Evolutionary conservation across 2,329 filamentous ascomycete species (phyloP), one percentile per base, ranked within the genome.

Genomic region (Chrysoporthe deuterocubensis): DNA sequence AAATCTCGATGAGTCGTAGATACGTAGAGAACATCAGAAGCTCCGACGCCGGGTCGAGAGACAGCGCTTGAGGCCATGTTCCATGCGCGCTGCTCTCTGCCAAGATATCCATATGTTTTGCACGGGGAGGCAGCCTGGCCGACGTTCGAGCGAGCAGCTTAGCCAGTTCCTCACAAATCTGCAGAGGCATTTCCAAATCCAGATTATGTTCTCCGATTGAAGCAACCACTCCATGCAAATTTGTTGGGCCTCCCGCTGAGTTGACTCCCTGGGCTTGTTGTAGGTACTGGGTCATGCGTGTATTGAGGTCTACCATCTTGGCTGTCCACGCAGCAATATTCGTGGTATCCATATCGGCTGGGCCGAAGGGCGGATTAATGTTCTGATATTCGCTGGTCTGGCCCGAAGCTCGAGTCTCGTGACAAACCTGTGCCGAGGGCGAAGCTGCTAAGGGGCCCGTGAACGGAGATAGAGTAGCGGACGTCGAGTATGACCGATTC

Each of bases 11-110:
- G 34, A 40, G 16, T 40, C 54, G 54, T 11, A 57, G 34, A 11
- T 57, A 57, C 3, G 54, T 57, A 40, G 54, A 57, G 18, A 57
- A 7, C 16, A 57, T 37, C 7, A 57, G 16, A 6, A 57, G 34
- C 32, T 57, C 54, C 16, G 54, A 57, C 18, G 54, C 54, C 16
- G 54, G 7, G 54, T 57, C 54, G n/a, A 57, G 54, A 21, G 54
- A 57, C 34, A 57, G 9, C 34, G 34, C 8, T 11, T 18, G 54
- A 40, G 54, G 16, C 18, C 32, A n/a, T 57, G 54, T n/a, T 40
- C 6, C 18, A 11, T 11, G 32, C 34, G 16, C 6, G 34, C 9
- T 57, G 2, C 7, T 2, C 34, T 57, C 5, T n/a, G 34, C 16
- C 6, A 57, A 3, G 4, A 9, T n/a, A 6, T 21, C 34, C 54